Base-by-base conservation (phyloP, 225 moss, liverwort and hornwort species). In the Antitrichia curtipendula region DNA sequence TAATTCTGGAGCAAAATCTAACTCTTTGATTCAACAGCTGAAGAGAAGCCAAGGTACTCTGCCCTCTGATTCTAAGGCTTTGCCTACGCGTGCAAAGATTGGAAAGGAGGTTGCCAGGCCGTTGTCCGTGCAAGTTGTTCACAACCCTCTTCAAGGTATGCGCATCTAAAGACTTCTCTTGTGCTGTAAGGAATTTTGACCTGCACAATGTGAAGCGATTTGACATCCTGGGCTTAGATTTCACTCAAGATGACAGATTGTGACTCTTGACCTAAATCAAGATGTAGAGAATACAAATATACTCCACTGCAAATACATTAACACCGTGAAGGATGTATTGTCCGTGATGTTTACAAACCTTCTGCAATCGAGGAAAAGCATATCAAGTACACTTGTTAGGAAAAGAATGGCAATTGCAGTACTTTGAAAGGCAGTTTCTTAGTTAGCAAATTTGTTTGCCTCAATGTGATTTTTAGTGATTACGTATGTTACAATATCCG, bases 41-140 rank as follows among this genome's bases (percentile, higher is more conserved):
- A 93, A 89, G 88, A 84, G 78, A 88, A 61, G 85, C 64, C 21
- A 87, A 13, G 78, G 27, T 80, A 85, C 82, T 66, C 75, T 62
- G 62, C 65, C 86, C 32, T 24, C 80, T 54, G 88, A 90, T 78
- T 87, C 75, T 34, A 91, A 86, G 50, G 75, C 85, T 64, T 88
- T 75, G 15, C 85, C 70, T 13, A 87, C 87, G 34, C 83, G 80
- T 18, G 60, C 79, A 57, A 62, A 83, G 16, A 61, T 29, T 84
- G 89, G 83, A 61, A 94, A 83, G 66, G 92, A 92, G 6, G 45
- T 62, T 41, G 68, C 88, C n/a, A 87, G 88, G 84, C 77, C 88
- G 29, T 84, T 59, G 78, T 86, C 86, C 34, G 70, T 64, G 63
- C 90, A 88, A 81, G 81, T 61, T 23, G 65, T 75, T 54, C 65